Conservation (phyloP, 2,329 filamentous ascomycete genomes). For the Mycocentrospora acerina region DNA sequence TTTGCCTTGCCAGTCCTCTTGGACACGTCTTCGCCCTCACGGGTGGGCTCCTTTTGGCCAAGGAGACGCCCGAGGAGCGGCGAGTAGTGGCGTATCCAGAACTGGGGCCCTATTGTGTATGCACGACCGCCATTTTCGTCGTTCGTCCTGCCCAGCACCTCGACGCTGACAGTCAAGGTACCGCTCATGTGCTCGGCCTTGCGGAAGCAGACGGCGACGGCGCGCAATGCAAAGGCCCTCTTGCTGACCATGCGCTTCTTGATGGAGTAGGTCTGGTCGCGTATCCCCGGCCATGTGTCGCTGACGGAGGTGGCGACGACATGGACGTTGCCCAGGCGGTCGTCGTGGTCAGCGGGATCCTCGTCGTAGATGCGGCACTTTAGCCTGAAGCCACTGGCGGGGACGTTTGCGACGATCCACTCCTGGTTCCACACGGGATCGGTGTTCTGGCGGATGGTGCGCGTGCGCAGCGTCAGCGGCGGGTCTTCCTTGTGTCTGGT, state of each 20-base stretch:
- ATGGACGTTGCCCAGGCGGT: slow-evolving; percentile 84
- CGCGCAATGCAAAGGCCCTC: slow-evolving; percentile 76
- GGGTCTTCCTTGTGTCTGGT: slow-evolving; percentile 86
- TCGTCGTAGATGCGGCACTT: slow-evolving; percentile 91
- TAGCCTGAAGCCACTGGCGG: slow-evolving; percentile 74
- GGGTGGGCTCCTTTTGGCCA: slow-evolving; percentile 60
- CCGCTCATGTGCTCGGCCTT: slow-evolving; percentile 68
- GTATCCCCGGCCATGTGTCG: slow-evolving; percentile 69
- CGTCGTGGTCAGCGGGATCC: slow-evolving; percentile 81
- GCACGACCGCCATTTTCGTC: slow-evolving; percentile 64
- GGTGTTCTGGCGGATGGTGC: slow-evolving; percentile 69
- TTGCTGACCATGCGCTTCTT: slow-evolving; percentile 88
- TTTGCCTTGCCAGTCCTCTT: slow-evolving; percentile 47
- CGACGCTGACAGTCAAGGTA: slow-evolving; percentile 69
- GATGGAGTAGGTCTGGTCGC: slow-evolving; percentile 65
- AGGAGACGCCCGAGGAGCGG: slow-evolving; percentile 83
- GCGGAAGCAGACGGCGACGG: slow-evolving; percentile 64
- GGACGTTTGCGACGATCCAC: slow-evolving; percentile 88
- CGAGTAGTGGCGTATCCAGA: slow-evolving; percentile 82
- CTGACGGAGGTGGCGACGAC: slow-evolving; percentile 62
- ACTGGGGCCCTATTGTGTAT: slow-evolving; percentile 77
- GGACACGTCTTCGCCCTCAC: slow-evolving; percentile 31
- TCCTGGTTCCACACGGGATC: slow-evolving; percentile 80
- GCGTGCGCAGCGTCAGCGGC: slow-evolving; percentile 70
- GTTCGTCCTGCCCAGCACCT: slow-evolving; percentile 75